Conservation (phyloP, 1,284 basidiomycete species). For the Apiotrichum siamense region DNA sequence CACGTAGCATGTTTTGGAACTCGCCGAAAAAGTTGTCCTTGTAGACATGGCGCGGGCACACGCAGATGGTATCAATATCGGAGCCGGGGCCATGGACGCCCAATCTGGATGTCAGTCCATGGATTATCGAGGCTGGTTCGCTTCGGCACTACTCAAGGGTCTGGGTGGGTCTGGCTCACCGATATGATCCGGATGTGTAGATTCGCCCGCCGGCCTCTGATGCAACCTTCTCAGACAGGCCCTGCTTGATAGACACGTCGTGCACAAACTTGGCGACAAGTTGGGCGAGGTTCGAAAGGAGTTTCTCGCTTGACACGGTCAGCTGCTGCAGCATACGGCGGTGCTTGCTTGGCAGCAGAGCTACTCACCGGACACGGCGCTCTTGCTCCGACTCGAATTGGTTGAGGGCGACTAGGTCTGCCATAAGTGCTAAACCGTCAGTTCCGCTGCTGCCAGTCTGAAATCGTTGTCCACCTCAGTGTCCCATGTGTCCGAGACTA, state of each 20-base stretch:
- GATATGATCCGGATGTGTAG: constrained; percentile 96
- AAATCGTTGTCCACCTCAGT: too few relatives aligned
- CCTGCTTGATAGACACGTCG: constrained; percentile 66
- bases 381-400: constrained; percentile 90
- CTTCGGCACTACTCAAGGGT: too few relatives aligned
- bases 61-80: constrained; percentile 98
- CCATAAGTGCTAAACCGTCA: constrained; percentile 48
- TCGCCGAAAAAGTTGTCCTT: constrained; percentile 92
- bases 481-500: too few relatives aligned
- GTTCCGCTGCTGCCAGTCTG: too few relatives aligned
- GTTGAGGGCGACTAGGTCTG: constrained; percentile 77
- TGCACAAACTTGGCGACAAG: constrained; percentile 93
- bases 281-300: constrained; percentile 80
- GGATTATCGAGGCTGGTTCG: too few relatives aligned
- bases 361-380: constrained; percentile 72
- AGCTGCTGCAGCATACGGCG: too few relatives aligned
- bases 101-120: constrained; percentile 50
- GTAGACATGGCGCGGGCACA: constrained; percentile 92
- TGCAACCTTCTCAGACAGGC: constrained; percentile 81
- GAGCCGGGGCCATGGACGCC: constrained; percentile 94
- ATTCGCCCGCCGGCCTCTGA: constrained; percentile 91
- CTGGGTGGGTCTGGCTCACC: constrained; percentile 46
- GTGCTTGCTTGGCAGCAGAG: not conserved
- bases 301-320: constrained; percentile 75
- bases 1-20: constrained; percentile 84